Base-by-base conservation (phyloP, 345 rosid species). In the Barbarea vulgaris region DNA sequence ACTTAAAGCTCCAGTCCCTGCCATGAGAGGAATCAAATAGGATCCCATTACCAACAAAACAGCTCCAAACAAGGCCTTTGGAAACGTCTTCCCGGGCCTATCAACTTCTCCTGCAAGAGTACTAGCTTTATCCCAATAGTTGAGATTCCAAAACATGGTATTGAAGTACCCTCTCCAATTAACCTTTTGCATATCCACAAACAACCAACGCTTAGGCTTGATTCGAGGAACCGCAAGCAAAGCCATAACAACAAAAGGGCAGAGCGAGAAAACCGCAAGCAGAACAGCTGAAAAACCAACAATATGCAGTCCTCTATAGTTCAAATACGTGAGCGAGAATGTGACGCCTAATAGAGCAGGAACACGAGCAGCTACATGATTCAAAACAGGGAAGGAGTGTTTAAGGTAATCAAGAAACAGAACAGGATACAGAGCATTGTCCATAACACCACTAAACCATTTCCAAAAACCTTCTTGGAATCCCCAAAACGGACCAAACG, bases 401-500 rank as follows among this genome's bases (percentile, higher is more conserved):
- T 94, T 94, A 82, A 91, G 64, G 85, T 94, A 91, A 85, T 94
- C 98, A 34, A 91, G 88, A 69, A 94, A 91, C 77, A 91, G 36
- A 0, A 91, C 95, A 37, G 97, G 98, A 72, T 94, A 91, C 1
- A 94, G 84, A 41, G 97, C 97, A 86, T 93, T 91, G 70, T 93
- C 98, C 86, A 93, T 87, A 59, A 93, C 97, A 37, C 98, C 97
- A 82, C 98, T 94, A 67, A 94, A 84, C 97, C 97, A 91, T 85
- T 94, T 94, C 97, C 97, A 89, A 57, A 89, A 89, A 14, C 98
- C 96, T 82, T 94, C 96, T 51, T 91, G 97, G 70, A 91, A 91
- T 8, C 97, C 97, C 98, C 98, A 91, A 60, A 89, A 94, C 19
- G 91, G 87, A 57, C 96, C 97, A 77, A 91, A 89, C 10, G 98